phyloP scores from a whole-genome alignment of 805 yeast genomes.

The Metschnikowia lachancei region DNA sequence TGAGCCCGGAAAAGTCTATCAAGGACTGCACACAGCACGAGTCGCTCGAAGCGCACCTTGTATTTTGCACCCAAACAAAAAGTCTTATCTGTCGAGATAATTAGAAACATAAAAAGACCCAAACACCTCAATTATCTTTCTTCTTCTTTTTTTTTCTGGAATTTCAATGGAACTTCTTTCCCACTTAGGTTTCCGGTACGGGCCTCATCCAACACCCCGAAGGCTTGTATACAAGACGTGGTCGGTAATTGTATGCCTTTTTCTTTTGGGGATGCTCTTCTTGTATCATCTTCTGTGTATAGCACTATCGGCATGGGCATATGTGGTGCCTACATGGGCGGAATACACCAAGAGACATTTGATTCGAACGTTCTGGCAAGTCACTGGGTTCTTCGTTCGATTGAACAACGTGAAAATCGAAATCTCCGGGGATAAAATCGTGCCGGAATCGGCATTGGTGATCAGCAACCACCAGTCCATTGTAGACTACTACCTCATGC shows the following conservation, averaged over 20 bases:
- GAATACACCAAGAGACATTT: conserved; percentile 4
- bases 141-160: too few species aligned
- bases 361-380: conserved; percentile 18
- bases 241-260: conserved; percentile 20
- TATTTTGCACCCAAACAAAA: conserved; percentile 8
- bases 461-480: conserved; percentile 65
- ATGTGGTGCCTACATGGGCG: conserved; percentile 10
- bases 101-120: not conserved
- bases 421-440: conserved; percentile 43
- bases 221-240: conserved; percentile 10
- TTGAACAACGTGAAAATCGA: conserved; percentile 30
- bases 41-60: too few species aligned
- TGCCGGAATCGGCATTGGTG: conserved; percentile 36
- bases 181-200: conserved; percentile 32
- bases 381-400: conserved; percentile 10
- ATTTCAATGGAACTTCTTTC: conserved; percentile 29
- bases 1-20: conserved; percentile 6
- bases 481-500: conserved; percentile 60
- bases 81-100: not conserved
- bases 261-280: conserved; percentile 18
- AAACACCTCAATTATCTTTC: too few species aligned
- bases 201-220: conserved; percentile 15
- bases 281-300: conserved; percentile 25
- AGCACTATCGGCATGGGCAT: conserved; percentile 12
- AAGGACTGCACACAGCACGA: not conserved